Evolutionary conservation across 352 stramenopile genomes (phyloP), one percentile per base, ranked within the genome.

Genomic region (Globisporangium heterothallicum): DNA sequence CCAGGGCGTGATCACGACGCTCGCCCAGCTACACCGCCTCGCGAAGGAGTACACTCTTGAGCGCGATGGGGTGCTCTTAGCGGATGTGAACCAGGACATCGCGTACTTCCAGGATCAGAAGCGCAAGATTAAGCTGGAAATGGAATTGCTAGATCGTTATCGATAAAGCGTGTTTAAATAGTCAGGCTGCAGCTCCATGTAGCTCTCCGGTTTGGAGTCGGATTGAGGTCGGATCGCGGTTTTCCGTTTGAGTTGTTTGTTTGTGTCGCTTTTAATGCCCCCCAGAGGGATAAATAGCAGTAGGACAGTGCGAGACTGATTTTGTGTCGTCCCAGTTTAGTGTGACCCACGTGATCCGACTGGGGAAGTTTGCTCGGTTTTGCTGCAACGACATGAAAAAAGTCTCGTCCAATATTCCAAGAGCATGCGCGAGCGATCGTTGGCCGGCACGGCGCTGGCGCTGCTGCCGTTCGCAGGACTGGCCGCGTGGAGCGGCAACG

Each of bases 401-500:
- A n/a, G n/a, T n/a, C n/a, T n/a, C n/a, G n/a, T n/a, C n/a, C n/a
- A n/a, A n/a, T n/a, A 35, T 24, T 16, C 27, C 10, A 35, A 29
- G 24, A 47, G 18, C 2, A 58, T 60, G 52, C 38, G 38, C 24
- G 46, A 61, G 47, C 55, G 55, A 32, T 73, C 67, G 43, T 29
- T 72, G 27, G 66, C 73, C 12, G 66, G 53, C 22, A 70, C 66
- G 34, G 63, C 63, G 56, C 58, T 94, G 42, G 44, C 60, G 56
- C 59, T 79, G 59, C 66, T 94, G 53, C 84, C 84, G 53, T 59
- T 90, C 25, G 73, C 48, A 38, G 58, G 61, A 7, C n/a, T 86
- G n/a, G 73, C 42, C 2, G 72, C 58, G 14, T 94, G 84, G 84
- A 90, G 77, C 49, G 72, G 60, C 53, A 87, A 92, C 36, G 84